These are phyloP conservation scores for Anisodus acutangulus DNA, from an alignment of 257 asterid species.

Conservation along the genomic window DNA sequence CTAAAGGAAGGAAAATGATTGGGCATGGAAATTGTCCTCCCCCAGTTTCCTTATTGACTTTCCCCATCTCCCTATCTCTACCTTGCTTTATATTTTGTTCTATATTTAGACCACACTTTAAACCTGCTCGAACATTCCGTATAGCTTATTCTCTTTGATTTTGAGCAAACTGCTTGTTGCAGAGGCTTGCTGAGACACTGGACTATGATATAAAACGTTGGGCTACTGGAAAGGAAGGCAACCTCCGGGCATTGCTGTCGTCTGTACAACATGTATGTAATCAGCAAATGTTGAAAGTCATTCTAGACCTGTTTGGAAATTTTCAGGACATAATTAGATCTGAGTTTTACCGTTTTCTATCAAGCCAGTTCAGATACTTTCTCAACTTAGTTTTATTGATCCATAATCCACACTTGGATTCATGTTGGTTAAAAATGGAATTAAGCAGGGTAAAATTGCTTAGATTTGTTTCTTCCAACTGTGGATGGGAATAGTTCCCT, in stretches of 20 bases:
- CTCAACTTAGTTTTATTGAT: not conserved
- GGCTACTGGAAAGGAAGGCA: constrained; percentile 95
- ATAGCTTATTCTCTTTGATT: not conserved
- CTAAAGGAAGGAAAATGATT: constrained; percentile 8
- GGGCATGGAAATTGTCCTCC: not conserved
- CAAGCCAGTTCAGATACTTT: constrained; percentile 14
- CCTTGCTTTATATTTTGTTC: not conserved
- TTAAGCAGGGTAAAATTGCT: not conserved
- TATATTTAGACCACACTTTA: not conserved
- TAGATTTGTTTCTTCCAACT: constrained; percentile 12
- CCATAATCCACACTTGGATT: not conserved
- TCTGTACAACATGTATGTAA: constrained; percentile 70
- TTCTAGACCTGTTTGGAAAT: not conserved
- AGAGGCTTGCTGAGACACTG: constrained; percentile 76
- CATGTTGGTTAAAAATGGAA: constrained; percentile 16
- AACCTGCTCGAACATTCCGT: not conserved
- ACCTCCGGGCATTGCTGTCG: constrained; percentile 86
- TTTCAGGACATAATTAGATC: not conserved
- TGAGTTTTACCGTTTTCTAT: not conserved
- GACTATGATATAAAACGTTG: constrained; percentile 74
- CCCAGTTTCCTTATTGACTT: not conserved
- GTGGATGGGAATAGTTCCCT: constrained; percentile 6
- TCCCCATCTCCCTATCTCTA: not conserved
- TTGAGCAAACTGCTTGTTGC: constrained; percentile 39
- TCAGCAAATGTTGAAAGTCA: constrained; percentile 18